Evolutionary conservation across 306 rosid genomes (phyloP), one percentile per base, ranked within the genome.

Genomic region (Quercus dentata): DNA sequence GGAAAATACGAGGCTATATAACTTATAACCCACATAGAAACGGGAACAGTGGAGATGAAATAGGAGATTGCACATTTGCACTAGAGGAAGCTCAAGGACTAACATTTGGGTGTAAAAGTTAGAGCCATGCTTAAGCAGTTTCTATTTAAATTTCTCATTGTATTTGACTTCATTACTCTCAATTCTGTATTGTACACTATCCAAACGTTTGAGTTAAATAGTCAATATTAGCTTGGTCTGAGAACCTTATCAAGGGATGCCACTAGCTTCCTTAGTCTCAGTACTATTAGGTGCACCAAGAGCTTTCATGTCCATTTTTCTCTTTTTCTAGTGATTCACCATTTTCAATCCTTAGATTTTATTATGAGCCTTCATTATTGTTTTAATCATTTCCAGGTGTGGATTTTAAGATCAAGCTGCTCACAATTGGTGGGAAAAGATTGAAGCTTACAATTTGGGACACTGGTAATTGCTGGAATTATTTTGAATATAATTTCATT

Each of bases 401-500:
- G 80, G 99, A 95, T 87, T 95, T 95, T 85, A 95, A 95, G 87
- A 88, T 95, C 86, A 95, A 93, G 85, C 86, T 81, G 83, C 83
- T 93, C 54, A 89, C 97, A 20, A 77, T 95, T 57, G 91, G 87
- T 54, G 97, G 92, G 18, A 95, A 91, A 81, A 88, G 87, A 83
- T 81, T 93, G 90, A 95, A 95, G 93, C 98, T 95, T 67, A 95
- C 99, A 27, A 91, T 95, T 63, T 95, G 99, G 99, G 99, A 95
- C 89, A 95, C 99, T 67, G 99, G 99, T 95, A 81, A 52, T 56
- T 63, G 55, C 10, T 70, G 61, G 74, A 27, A 20, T 49, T 35
- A 30, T 51, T 67, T 46, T 49, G 30, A 56, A 70, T 21, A 19
- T 71, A 69, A 5, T 83, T 71, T 59, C 65, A 59, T 13, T 23